Percentiles rank a stretch among this genome's conserved stretches.
Evolutionary conservation across 179 eudicot species (phyloP).

Genomic region (Pouteria campechiana): DNA sequence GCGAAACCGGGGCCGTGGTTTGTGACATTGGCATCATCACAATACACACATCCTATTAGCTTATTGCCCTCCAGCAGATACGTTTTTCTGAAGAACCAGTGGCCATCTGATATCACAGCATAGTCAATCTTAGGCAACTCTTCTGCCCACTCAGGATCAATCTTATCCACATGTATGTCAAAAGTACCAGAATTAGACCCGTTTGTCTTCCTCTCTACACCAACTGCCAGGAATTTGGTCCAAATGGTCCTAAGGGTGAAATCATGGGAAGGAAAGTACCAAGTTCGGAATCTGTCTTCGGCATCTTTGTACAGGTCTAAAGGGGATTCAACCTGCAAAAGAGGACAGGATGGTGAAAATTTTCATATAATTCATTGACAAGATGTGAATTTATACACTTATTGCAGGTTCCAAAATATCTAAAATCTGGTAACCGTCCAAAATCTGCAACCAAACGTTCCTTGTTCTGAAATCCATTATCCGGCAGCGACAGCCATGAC

Average conservation of each 20-base stretch:
- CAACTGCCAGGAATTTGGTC: constrained; percentile 39
- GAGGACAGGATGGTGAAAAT: too few relatives aligned
- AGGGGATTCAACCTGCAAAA: constrained; percentile 52
- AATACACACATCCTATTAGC: constrained; percentile 48
- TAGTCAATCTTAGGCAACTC: constrained; percentile 31
- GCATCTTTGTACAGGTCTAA: constrained; percentile 30
- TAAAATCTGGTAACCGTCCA: too few relatives aligned
- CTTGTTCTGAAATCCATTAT: too few relatives aligned
- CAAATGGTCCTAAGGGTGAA: constrained; percentile 53
- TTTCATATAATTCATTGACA: too few relatives aligned
- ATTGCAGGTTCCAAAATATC: too few relatives aligned
- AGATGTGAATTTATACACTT: too few relatives aligned
- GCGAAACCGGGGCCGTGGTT: constrained; percentile 22
- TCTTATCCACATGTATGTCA: constrained; percentile 42
- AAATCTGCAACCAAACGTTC: too few relatives aligned
- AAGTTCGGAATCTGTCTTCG: constrained; percentile 40
- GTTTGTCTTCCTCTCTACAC: constrained; percentile 32
- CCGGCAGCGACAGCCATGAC: too few relatives aligned
- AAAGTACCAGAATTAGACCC: constrained; percentile 37
- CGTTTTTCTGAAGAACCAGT: constrained; percentile 56
- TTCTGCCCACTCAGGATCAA: constrained; percentile 35
- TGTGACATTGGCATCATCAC: constrained; percentile 29
- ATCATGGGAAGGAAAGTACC: constrained; percentile 47
- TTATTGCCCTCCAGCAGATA: constrained; percentile 24
- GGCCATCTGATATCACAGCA: constrained; percentile 37